Evolutionary conservation across 2,329 filamentous ascomycete species (phyloP), one percentile per base, ranked within the genome.

Genomic region (Colletotrichum sp.): DNA sequence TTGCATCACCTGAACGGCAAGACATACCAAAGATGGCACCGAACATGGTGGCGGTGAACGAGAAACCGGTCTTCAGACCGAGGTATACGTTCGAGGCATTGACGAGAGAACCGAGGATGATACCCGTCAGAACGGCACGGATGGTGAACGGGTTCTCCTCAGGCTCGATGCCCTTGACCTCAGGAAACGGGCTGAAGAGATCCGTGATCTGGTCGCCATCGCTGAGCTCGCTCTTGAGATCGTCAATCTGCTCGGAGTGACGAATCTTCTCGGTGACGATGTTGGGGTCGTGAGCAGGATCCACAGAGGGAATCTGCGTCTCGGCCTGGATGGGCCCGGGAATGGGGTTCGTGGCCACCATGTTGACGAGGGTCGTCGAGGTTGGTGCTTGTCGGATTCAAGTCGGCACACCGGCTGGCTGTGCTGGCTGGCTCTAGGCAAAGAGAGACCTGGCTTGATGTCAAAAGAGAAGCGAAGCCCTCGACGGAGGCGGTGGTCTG

Each of bases 1-100:
- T 13, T 18, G 26, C 57, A n/a, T n/a, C 6, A 15, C n/a, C 18
- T 5, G 28, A 1, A 1, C 18, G 16, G 26, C 92, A 86, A 9
- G 87, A 90, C 74, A 90, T 92, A 69, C 91, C 91, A 72, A 92
- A 89, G 79, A 92, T 91, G 71, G 91, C 88, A 21, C 88, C 87
- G 72, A 89, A 88, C 82, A 89, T 85, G 69, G 85, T 86, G 6
- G 88, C 85, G 1, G 84, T 82, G 75, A 89, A 89, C 3, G 86
- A 88, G 82, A 88, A 89, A 39, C 88, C 88, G 36, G 88, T 89
- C 81, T 89, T 89, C 75, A 90, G 84, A 72, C 90, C 90, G 30
- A 92, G 87, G 79, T 93, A 93, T 55, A 93, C 86, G 80, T 93
- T 93, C 75, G 90, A 92, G 10, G 90, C 90, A 79, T 92, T 92